Conservation (phyloP, 441 rosid genomes). For the Arabidopsis lyrata region DNA sequence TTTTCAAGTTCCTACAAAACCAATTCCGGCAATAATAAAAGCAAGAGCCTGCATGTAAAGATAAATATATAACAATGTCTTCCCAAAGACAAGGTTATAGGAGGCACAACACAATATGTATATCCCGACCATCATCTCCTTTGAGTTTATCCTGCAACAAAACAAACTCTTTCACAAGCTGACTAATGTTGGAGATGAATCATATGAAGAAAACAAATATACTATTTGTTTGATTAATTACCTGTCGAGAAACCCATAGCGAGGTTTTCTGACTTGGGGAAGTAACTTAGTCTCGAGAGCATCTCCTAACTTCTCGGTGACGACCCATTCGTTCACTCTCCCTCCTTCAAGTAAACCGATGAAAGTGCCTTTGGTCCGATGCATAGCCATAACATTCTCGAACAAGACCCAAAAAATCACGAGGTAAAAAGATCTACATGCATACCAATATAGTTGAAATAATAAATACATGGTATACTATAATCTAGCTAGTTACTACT, state of each 20-base stretch:
- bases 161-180: slow-evolving; percentile 20
- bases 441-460: background rate
- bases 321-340: slow-evolving; percentile 59
- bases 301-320: slow-evolving; percentile 59
- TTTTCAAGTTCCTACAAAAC: slow-evolving; percentile 42
- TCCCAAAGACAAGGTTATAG: slow-evolving; percentile 45
- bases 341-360: slow-evolving; percentile 62
- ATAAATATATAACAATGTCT: slow-evolving; percentile 52
- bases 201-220: background rate
- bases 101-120: slow-evolving; percentile 50
- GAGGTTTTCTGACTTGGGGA: slow-evolving; percentile 43
- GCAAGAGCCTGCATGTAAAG: slow-evolving; percentile 56
- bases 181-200: background rate
- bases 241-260: slow-evolving; percentile 45
- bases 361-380: slow-evolving; percentile 54
- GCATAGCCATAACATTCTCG: slow-evolving; percentile 63
- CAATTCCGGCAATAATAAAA: slow-evolving; percentile 52
- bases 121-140: slow-evolving; percentile 51
- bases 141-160: slow-evolving; percentile 44
- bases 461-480: too few relatives aligned
- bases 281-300: slow-evolving; percentile 41
- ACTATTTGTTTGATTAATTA: background rate
- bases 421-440: slow-evolving; percentile 51
- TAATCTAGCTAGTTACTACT: too few relatives aligned
- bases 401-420: slow-evolving; percentile 56